Evolutionary conservation across 305 asterid species (phyloP), one percentile per base, ranked within the genome.

Genomic region (Euphrasia arctica): DNA sequence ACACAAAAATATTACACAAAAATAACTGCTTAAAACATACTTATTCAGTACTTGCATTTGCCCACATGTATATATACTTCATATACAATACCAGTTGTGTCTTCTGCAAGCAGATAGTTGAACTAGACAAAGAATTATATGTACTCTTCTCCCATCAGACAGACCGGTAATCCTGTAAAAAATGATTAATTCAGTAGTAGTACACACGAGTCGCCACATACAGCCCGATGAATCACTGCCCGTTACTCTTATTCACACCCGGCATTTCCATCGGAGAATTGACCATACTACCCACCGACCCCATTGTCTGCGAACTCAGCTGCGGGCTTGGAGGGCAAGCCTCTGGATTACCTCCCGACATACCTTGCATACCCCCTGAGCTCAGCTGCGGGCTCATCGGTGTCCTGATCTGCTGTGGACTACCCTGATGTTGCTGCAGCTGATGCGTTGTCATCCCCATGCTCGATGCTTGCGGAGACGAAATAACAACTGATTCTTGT

Each of bases 331-430:
- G 83, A 4, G 98, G 98, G 59, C 95, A 83, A 52, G 88, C 90
- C 69, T 93, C 98, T 27, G 82, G 83, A 67, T 87, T 90, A 70
- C 78, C 87, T 56, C 82, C 80, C 61, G 67, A 78, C 77, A 84
- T 74, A 13, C 86, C 70, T 69, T 90, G 96, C 50, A 90, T 82
- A 66, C 87, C 88, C 69, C 99, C 99, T 1, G 96, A 90, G 77
- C 96, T 93, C 60, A 93, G 72, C 49, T 93, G 99, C 61, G 97
- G 99, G 80, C 97, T 93, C 95, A 86, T 83, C 0, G 99, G 95
- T 43, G 95, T 81, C 71, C 96, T 81, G 22, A 18, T 18, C 74
- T 84, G 92, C 72, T 88, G 96, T 2, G 95, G 87, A 41, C 90
- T 84, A 48, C 87, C 89, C 75, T 82, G 86, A 48, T 82, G 91